Percentiles rank a stretch among this genome's conserved stretches.
phyloP scores from a whole-genome alignment of 306 rosid genomes.

The Pyrus communis region DNA sequence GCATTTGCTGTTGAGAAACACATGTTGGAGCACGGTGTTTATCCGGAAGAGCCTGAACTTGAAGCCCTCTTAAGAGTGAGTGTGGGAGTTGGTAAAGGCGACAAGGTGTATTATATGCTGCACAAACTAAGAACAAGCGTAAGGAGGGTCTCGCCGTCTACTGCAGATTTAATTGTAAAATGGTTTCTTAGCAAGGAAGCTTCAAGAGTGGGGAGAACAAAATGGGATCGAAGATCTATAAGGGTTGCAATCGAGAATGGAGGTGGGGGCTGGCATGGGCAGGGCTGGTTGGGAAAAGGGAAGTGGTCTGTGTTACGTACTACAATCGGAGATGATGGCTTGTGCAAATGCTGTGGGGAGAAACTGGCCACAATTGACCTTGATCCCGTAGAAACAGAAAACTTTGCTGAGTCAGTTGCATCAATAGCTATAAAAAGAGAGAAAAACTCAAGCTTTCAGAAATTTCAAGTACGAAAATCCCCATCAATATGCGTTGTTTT shows the following conservation, averaged over 20 bases:
- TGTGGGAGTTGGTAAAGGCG: constrained; percentile 40
- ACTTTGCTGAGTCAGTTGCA: constrained; percentile 80
- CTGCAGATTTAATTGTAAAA: constrained; percentile 50
- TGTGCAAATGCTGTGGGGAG: constrained; percentile 68
- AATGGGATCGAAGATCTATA: constrained; percentile 50
- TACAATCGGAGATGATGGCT: constrained; percentile 63
- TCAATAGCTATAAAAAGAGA: constrained; percentile 64
- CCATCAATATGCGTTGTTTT: constrained; percentile 6
- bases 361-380: constrained; percentile 77
- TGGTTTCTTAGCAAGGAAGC: constrained; percentile 76
- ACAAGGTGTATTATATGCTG: constrained; percentile 75
- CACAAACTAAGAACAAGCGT: constrained; percentile 63
- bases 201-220: constrained; percentile 64
- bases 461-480: constrained; percentile 66
- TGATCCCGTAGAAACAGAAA: constrained; percentile 82
- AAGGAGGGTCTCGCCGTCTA: constrained; percentile 52
- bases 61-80: constrained; percentile 67
- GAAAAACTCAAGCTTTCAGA: constrained; percentile 60
- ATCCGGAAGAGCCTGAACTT: constrained; percentile 87
- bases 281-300: constrained; percentile 92
- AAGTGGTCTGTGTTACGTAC: constrained; percentile 57
- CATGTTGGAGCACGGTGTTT: constrained; percentile 77
- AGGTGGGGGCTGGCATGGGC: constrained; percentile 99
- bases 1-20: constrained; percentile 81
- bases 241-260: constrained; percentile 56